phyloP scores from a whole-genome alignment of 164 flowering plant species.

The Pachysandra terminalis region DNA sequence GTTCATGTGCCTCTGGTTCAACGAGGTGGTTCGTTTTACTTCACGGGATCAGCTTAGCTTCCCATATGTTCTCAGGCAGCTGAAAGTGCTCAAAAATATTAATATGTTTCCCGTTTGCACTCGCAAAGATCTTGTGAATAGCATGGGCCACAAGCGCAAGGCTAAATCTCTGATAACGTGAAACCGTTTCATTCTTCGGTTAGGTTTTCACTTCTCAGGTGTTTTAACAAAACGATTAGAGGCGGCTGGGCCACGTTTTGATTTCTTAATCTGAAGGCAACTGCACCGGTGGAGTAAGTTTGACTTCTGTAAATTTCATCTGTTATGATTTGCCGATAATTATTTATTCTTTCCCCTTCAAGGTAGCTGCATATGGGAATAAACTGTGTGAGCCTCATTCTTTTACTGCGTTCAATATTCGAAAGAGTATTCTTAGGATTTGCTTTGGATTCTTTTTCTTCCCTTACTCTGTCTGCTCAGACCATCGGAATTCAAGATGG shows the following conservation, averaged over 20 bases:
- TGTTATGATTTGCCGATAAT: neutral
- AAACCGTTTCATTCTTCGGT: neutral
- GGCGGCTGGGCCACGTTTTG: neutral
- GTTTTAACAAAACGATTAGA: neutral
- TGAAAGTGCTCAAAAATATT: constrained; percentile 55
- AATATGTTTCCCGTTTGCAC: constrained; percentile 92
- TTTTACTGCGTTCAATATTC: no score
- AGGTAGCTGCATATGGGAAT: neutral
- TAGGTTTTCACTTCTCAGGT: neutral
- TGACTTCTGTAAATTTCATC: neutral
- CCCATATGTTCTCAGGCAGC: constrained; percentile 81
- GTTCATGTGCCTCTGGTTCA: constrained; percentile 96
- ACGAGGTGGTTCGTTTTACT: constrained; percentile 93
- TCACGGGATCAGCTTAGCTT: constrained; percentile 96
- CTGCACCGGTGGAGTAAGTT: neutral
- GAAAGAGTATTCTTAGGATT: no score
- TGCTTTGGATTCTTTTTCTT: no score
- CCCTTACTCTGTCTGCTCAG: no score
- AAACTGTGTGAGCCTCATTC: no score
- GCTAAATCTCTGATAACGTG: constrained; percentile 62
- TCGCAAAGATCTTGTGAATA: constrained; percentile 91
- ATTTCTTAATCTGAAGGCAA: neutral
- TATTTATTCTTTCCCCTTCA: no score
- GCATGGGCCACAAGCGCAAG: constrained; percentile 90
- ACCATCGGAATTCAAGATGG: no score